Evolutionary conservation across 352 stramenopile genomes (phyloP), one percentile per base, ranked within the genome.

Genomic region (Phytophthora pistaciae): DNA sequence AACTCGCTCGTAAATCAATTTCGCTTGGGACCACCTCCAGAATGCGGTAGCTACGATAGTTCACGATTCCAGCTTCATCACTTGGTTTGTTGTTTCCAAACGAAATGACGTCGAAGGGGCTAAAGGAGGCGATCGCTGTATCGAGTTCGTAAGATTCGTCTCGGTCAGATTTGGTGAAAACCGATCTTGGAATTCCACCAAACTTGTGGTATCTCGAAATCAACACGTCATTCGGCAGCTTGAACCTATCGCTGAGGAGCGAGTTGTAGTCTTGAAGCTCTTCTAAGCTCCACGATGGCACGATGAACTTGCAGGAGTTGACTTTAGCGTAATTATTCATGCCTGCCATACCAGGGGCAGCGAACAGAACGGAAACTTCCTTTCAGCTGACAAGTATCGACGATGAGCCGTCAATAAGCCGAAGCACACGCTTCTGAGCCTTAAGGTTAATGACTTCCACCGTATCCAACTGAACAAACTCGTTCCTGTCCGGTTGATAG

Each of bases 181-280:
- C 53, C 9, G n/a, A 54, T 18, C 60, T 31, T 10, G 77, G 60
- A 52, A 52, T 72, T 64, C 52, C 70, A n/a, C 49, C 88, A 7
- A 84, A 92, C 60, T 83, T 80, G 18, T 64, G 91, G 31, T 75
- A 96, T 53, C 79, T 94, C 23, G 84, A 77, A 20, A 72, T 85
- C 11, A 77, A 92, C 14, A 92, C 70, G 25, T 79, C 6, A 2
- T 67, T 38, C 27, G 49, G 7, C 16, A 60, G 13, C 44, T 59
- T 40, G 18, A 67, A 14, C 0, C 54, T 3, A 33, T 33, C 50
- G 2, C 2, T 20, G 3, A 67, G 33, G 4, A 67, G 50, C 1
- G 60, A 52, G 10, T 67, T 67, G 36, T 55, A 67, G 11, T 54
- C 18, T 54, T 54, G 20, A 3, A 60, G 36, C 33, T 67, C 60